Evolutionary conservation across 352 stramenopile genomes (phyloP).

Genomic region (Peronosclerospora sorghi): DNA sequence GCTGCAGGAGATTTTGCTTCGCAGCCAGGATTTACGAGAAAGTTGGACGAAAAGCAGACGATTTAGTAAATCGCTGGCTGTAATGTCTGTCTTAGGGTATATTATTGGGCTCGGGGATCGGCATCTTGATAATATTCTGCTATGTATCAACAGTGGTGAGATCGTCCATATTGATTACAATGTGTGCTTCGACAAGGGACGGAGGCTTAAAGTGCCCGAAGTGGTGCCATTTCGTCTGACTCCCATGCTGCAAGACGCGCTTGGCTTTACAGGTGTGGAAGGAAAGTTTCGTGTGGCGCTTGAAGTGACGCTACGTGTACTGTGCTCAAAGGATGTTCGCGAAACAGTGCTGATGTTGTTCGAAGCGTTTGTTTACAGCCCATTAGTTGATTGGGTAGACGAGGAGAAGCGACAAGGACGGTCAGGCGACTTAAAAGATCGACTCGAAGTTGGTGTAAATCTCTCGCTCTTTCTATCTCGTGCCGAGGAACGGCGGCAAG

Average conservation of each 20-base stretch:
- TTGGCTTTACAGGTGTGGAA: slow-evolving; percentile 69
- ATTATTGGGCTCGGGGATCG: slow-evolving; percentile 85
- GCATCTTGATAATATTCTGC: slow-evolving; percentile 87
- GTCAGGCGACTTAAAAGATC: slow-evolving; percentile 43
- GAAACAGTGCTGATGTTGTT: slow-evolving; percentile 66
- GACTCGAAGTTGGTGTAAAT: slow-evolving; percentile 77
- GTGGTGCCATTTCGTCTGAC: slow-evolving; percentile 87
- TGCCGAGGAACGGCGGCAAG: slow-evolving; percentile 60
- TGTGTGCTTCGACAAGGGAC: slow-evolving; percentile 86
- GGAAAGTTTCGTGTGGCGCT: slow-evolving; percentile 62
- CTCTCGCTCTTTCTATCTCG: slow-evolving; percentile 77
- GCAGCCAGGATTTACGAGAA: slow-evolving; percentile 48
- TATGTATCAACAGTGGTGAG: slow-evolving; percentile 67
- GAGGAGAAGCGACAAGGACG: slow-evolving; percentile 28
- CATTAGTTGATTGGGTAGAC: slow-evolving; percentile 63
- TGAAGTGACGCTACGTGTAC: slow-evolving; percentile 59
- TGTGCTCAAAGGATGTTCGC: slow-evolving; percentile 46
- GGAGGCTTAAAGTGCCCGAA: slow-evolving; percentile 81
- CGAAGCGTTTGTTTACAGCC: slow-evolving; percentile 82
- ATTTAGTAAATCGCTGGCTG: slow-evolving; percentile 64
- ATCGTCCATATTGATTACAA: slow-evolving; percentile 90
- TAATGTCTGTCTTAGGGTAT: slow-evolving; percentile 84
- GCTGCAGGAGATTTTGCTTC: slow-evolving; percentile 44
- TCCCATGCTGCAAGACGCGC: slow-evolving; percentile 57
- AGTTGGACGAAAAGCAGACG: slow-evolving; percentile 43